Evolutionary conservation across 768 basidiomycete species (phyloP), one percentile per base, ranked within the genome.

Genomic region (Trametes maxima): DNA sequence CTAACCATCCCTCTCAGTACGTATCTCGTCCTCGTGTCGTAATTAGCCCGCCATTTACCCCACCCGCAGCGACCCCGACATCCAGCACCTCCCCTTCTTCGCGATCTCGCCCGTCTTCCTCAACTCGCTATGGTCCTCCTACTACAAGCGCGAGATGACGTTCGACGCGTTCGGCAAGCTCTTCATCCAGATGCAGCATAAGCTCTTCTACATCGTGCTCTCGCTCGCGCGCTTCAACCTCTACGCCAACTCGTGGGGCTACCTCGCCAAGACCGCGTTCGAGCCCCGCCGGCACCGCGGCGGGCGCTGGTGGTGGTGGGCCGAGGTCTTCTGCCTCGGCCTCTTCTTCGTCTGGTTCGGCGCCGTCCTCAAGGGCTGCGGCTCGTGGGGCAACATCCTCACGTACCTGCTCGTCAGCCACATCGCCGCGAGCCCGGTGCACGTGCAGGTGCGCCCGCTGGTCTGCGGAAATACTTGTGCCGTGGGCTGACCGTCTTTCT

Each of bases 1-100:
- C 96, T n/a, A 98, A 98, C 70, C 94, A 98, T 65, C 95, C 94
- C 5, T 89, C 95, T 47, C 97, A 99, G 87, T 95, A 80, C 62
- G 87, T 76, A 21, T 28, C 16, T 19, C 16, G 3, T 37, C 24
- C 40, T 22, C 39, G 19, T 14, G 19, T 28, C 43, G 43, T 52
- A 53, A 35, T 17, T 51, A 19, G 14, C 35, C 45, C 40, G 25
- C 22, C 28, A n/a, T 25, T 19, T 49, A 28, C 42, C 40, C 1
- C 54, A 13, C 25, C 57, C 22, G 19, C 64, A 92, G 89, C 70
- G 90, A 93, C 70, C 91, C 90, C 2, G 90, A 92, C 70, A 92
- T 93, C 61, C 85, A 88, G 71, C 89, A 93, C 69, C 77, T 98
- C 17, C 97, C 97, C 14, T 97, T 99, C 80, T 86, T 99, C 67